phyloP scores from a whole-genome alignment of 192 early-diverging fungal genomes.

The Piromyces sp. region DNA sequence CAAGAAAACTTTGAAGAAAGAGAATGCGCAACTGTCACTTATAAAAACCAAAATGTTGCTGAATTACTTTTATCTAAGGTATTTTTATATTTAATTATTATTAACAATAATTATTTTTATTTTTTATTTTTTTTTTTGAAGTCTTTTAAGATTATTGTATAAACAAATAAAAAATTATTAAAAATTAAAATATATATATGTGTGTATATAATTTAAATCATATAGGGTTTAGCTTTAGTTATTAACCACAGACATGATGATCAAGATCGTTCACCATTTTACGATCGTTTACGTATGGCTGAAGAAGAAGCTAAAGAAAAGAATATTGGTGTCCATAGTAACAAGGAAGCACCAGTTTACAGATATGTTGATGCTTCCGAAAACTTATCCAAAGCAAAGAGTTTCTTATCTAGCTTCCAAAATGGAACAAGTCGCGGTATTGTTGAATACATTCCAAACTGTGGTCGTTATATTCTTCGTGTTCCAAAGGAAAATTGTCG shows the following conservation, averaged over 20 bases:
- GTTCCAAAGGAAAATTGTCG: slow-evolving; percentile 72
- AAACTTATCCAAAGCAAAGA: slow-evolving; percentile 60
- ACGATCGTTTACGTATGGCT: slow-evolving; percentile 69
- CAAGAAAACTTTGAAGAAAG: slow-evolving; percentile 65
- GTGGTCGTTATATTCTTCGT: slow-evolving; percentile 63
- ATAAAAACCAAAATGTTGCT: slow-evolving; percentile 33
- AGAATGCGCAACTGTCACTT: slow-evolving; percentile 69
- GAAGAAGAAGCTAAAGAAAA: slow-evolving; percentile 57
- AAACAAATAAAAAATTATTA: background rate
- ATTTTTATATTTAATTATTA: background rate
- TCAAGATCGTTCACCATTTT: slow-evolving; percentile 64
- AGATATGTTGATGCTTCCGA: slow-evolving; percentile 71
- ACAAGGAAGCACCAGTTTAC: slow-evolving; percentile 57
- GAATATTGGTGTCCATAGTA: slow-evolving; percentile 63
- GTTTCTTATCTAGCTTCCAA: slow-evolving; percentile 70
- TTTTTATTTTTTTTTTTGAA: too few relatives aligned
- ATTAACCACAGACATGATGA: slow-evolving; percentile 73
- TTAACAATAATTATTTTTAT: too few relatives aligned
- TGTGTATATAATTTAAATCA: background rate
- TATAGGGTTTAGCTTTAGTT: slow-evolving; percentile 52
- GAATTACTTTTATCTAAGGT: slow-evolving; percentile 26
- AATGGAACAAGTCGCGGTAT: slow-evolving; percentile 61
- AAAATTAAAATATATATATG: background rate
- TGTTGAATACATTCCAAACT: slow-evolving; percentile 71
- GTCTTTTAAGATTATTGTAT: too few relatives aligned